Percentiles rank a stretch among this genome's conserved stretches.
phyloP scores from a whole-genome alignment of 2,329 filamentous ascomycete species.

The Atkinsonella texensis region DNA sequence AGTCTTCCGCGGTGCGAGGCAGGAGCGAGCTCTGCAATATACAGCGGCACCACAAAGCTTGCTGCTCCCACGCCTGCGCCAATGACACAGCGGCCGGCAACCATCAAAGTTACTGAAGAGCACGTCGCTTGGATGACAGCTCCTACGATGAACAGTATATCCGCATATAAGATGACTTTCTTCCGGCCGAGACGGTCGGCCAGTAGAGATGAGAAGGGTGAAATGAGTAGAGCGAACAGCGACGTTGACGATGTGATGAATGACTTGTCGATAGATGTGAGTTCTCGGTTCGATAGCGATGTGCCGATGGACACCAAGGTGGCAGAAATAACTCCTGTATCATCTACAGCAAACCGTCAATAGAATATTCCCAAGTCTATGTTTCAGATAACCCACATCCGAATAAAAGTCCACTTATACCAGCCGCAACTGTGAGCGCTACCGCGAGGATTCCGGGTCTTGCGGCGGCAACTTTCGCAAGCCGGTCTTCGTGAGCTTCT shows the following conservation, averaged over 20 bases:
- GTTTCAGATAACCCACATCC: slow-evolving; percentile 39
- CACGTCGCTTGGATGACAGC: slow-evolving; percentile 53
- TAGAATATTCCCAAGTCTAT: not conserved
- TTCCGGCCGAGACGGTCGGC: slow-evolving; percentile 51
- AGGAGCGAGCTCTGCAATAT: slow-evolving; percentile 78
- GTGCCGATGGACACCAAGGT: slow-evolving; percentile 52
- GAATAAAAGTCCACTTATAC: slow-evolving; percentile 56
- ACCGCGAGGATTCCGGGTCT: slow-evolving; percentile 43
- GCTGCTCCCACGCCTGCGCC: slow-evolving; percentile 64
- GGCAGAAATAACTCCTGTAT: slow-evolving; percentile 57
- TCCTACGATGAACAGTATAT: slow-evolving; percentile 55
- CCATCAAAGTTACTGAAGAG: slow-evolving; percentile 49
- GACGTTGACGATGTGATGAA: slow-evolving; percentile 59
- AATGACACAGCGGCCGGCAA: slow-evolving; percentile 54
- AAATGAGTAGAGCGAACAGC: slow-evolving; percentile 51
- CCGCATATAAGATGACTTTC: slow-evolving; percentile 50
- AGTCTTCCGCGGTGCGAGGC: slow-evolving; percentile 63
- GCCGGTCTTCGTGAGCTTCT: slow-evolving; percentile 11
- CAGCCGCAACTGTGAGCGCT: slow-evolving; percentile 50
- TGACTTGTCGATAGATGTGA: slow-evolving; percentile 55
- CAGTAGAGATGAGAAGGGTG: slow-evolving; percentile 51
- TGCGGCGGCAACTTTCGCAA: slow-evolving; percentile 16
- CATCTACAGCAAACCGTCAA: slow-evolving; percentile 30
- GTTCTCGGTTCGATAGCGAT: slow-evolving; percentile 42
- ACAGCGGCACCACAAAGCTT: slow-evolving; percentile 74